A percentile compares a stretch with the other conserved stretches of the same genome.
phyloP scores from a whole-genome alignment of 2,329 filamentous ascomycete genomes.

The Ophiobolus disseminans region DNA sequence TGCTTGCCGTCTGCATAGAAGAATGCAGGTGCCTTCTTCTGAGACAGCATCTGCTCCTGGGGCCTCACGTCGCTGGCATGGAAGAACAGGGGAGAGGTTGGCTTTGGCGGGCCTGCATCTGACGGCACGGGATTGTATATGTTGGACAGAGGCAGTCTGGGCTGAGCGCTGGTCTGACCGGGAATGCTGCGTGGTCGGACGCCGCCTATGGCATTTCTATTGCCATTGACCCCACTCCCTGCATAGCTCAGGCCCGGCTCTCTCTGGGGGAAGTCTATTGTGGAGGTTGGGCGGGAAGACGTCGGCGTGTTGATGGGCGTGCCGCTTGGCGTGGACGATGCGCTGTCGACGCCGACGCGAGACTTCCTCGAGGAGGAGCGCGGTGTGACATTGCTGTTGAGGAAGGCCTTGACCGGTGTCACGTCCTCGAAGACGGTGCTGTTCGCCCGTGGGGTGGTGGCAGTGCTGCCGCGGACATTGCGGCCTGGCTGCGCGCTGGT shows the following conservation, averaged over 20 bases:
- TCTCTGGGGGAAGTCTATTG: slow-evolving; percentile 36
- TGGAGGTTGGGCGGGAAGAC: slow-evolving; percentile 43
- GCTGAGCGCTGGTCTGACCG: slow-evolving; percentile 30
- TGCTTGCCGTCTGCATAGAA: slow-evolving; percentile 61
- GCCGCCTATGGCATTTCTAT: slow-evolving; percentile 23
- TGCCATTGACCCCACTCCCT: slow-evolving; percentile 31
- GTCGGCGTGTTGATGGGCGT: slow-evolving; percentile 60
- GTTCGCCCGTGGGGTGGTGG: slow-evolving; percentile 38
- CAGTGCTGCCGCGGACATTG: slow-evolving; percentile 36
- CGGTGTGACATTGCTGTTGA: slow-evolving; percentile 76
- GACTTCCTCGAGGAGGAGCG: slow-evolving; percentile 76
- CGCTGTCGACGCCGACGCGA: slow-evolving; percentile 68
- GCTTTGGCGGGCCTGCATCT: slow-evolving; percentile 33
- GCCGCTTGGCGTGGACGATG: slow-evolving; percentile 68
- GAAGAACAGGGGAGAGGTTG: slow-evolving; percentile 77
- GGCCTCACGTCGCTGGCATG: slow-evolving; percentile 77
- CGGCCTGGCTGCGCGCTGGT: slow-evolving; percentile 41
- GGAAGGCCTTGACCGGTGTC: slow-evolving; percentile 62
- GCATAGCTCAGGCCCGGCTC: slow-evolving; percentile 37
- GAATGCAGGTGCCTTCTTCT: slow-evolving; percentile 57
- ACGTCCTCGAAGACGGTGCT: slow-evolving; percentile 57
- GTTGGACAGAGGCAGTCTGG: slow-evolving; percentile 34
- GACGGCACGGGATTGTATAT: slow-evolving; percentile 33
- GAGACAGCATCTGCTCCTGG: slow-evolving; percentile 43
- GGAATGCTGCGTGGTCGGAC: slow-evolving; percentile 50